phyloP scores from a whole-genome alignment of 2,329 filamentous ascomycete species.

The Dactylonectria estremocensis region DNA sequence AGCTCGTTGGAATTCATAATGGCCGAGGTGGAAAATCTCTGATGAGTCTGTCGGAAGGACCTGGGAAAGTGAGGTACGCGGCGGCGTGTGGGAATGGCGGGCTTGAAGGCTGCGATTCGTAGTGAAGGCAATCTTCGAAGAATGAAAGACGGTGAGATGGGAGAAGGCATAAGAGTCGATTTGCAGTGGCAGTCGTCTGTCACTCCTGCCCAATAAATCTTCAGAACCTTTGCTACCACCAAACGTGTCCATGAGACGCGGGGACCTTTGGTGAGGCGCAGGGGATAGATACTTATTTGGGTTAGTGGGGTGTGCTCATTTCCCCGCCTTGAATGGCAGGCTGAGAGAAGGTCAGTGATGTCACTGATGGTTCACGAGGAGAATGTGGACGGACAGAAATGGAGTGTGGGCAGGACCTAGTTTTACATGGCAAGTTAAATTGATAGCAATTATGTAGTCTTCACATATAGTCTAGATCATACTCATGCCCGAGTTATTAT shows the following conservation, averaged over 20 bases:
- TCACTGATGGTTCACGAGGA: not conserved
- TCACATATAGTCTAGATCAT: not conserved
- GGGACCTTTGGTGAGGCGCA: slow-evolving; percentile 30
- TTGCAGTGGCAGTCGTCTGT: slow-evolving; percentile 27
- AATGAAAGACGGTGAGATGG: slow-evolving; percentile 53
- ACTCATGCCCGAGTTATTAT: not conserved
- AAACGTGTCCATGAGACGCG: slow-evolving; percentile 43
- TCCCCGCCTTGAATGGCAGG: slow-evolving; percentile 8
- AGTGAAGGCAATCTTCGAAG: slow-evolving; percentile 54
- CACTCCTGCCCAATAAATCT: slow-evolving; percentile 29
- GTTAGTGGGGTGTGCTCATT: not conserved
- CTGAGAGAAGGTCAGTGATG: not conserved
- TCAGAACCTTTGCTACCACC: slow-evolving; percentile 35
- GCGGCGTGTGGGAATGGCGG: slow-evolving; percentile 40
- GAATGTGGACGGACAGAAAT: too few relatives aligned
- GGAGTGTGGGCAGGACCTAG: not conserved
- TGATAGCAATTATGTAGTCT: not conserved
- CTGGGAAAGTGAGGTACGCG: slow-evolving; percentile 43
- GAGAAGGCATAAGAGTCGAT: slow-evolving; percentile 50
- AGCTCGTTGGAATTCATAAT: slow-evolving; percentile 74
- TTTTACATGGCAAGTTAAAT: not conserved
- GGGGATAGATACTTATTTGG: slow-evolving; percentile 4
- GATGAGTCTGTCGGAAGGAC: slow-evolving; percentile 42
- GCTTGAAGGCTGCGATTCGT: slow-evolving; percentile 50
- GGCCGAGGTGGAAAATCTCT: slow-evolving; percentile 53